Conservation (phyloP, 805 yeast genomes). For the Brettanomyces naardenensis region DNA sequence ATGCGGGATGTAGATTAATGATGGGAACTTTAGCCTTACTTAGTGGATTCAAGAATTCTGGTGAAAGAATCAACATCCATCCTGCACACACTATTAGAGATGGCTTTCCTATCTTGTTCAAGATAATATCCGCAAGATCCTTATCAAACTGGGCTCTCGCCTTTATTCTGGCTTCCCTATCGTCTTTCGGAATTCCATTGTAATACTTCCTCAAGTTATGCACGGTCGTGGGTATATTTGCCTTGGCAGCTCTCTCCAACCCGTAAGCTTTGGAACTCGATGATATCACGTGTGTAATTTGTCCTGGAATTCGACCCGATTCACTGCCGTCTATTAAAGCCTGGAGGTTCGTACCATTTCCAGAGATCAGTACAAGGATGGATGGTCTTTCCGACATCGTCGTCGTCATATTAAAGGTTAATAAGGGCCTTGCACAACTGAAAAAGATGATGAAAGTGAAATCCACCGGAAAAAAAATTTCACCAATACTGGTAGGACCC, state of each 20-base stretch:
- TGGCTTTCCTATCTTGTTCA: slow-evolving; percentile 47
- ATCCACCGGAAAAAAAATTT: no score
- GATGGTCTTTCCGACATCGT: not conserved
- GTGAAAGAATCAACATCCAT: slow-evolving; percentile 91
- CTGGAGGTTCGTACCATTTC: slow-evolving; percentile 92
- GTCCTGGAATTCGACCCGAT: slow-evolving; percentile 30
- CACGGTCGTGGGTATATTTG: slow-evolving; percentile 59
- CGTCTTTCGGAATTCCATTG: slow-evolving; percentile 64
- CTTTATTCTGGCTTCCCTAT: slow-evolving; percentile 43
- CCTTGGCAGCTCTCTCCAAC: slow-evolving; percentile 64
- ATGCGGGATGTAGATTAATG: slow-evolving; percentile 92
- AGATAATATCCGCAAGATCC: slow-evolving; percentile 66
- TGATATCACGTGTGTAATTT: slow-evolving; percentile 73
- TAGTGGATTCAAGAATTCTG: slow-evolving; percentile 62
- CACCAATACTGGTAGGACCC: no score
- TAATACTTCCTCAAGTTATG: slow-evolving; percentile 72
- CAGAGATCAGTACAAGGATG: slow-evolving; percentile 81
- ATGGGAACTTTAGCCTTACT: slow-evolving; percentile 59
- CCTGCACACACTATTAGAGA: slow-evolving; percentile 95
- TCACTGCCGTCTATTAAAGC: slow-evolving; percentile 76
- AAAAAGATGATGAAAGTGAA: no score
- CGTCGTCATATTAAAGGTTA: no score
- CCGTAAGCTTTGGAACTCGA: slow-evolving; percentile 87
- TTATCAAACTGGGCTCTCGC: slow-evolving; percentile 69
- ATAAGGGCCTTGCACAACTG: no score